A percentile compares a stretch with the other conserved stretches of the same genome.
phyloP scores from a whole-genome alignment of 2,329 filamentous ascomycete species.

The Stagonosporopsis chrysanthemi region DNA sequence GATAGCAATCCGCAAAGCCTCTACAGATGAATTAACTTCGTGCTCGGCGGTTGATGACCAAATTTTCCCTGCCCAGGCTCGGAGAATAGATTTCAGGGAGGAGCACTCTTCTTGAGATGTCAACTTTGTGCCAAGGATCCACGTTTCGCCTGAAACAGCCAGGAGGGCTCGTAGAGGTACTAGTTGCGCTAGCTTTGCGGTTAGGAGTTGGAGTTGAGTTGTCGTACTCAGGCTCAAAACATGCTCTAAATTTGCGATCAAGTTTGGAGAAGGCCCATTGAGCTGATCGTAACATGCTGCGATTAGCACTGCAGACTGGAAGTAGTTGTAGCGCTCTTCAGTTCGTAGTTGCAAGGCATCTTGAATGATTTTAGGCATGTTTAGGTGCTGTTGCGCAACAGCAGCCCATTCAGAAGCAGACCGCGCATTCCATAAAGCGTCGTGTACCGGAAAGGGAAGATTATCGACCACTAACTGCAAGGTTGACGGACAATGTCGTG shows the following conservation, averaged over 20 bases:
- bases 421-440: conserved; percentile 49
- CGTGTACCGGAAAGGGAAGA: conserved; percentile 50
- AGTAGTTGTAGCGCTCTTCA: conserved; percentile 32
- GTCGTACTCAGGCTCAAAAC: conserved; percentile 33
- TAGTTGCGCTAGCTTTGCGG: conserved; percentile 48
- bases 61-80: conserved; percentile 47
- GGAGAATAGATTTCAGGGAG: conserved; percentile 41
- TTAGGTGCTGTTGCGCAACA: conserved; percentile 28
- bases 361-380: conserved; percentile 34
- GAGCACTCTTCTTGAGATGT: conserved; percentile 43
- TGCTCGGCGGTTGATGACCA: conserved; percentile 27
- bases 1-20: conserved; percentile 31
- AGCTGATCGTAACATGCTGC: conserved; percentile 40
- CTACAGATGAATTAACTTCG: conserved; percentile 20
- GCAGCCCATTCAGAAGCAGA: conserved; percentile 33
- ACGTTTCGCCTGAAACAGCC: conserved; percentile 55
- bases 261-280: conserved; percentile 22
- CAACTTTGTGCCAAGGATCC: conserved; percentile 55
- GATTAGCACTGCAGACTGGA: conserved; percentile 51
- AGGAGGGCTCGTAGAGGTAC: conserved; percentile 53
- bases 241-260: conserved; percentile 29
- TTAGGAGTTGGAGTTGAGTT: conserved; percentile 43
- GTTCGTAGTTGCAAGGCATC: conserved; percentile 24
- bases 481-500: conserved; percentile 30
- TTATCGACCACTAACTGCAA: conserved; percentile 34